Conservation (phyloP, 352 stramenopile genomes). For the Globisporangium nodosum region DNA sequence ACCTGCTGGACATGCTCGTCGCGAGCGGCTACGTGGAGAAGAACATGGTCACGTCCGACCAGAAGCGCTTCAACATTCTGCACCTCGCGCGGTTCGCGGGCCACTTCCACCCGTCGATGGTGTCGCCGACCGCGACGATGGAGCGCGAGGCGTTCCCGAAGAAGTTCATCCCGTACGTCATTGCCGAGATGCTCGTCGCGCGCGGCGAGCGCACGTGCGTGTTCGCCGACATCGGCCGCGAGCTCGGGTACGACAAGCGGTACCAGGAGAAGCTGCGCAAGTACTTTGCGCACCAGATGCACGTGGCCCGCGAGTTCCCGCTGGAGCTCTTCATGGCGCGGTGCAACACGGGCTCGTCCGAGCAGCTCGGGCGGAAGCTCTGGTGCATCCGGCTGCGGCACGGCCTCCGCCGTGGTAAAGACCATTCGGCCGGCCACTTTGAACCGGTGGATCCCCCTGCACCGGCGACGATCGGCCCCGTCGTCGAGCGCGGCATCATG, state of each 20-base stretch:
- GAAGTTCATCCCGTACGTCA: slow-evolving; percentile 45
- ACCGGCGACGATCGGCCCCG: slow-evolving; percentile 18
- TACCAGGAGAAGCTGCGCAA: slow-evolving; percentile 79
- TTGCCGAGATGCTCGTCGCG: slow-evolving; percentile 56
- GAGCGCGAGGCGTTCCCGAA: slow-evolving; percentile 58
- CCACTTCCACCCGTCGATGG: slow-evolving; percentile 66
- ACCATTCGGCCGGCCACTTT: slow-evolving; percentile 18
- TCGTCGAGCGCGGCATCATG: slow-evolving; percentile 74
- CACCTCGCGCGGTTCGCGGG: slow-evolving; percentile 60
- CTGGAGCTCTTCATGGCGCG: slow-evolving; percentile 78
- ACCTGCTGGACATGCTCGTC: slow-evolving; percentile 78
- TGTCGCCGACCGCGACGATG: slow-evolving; percentile 45
- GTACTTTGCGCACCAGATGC: slow-evolving; percentile 77
- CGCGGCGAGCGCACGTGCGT: slow-evolving; percentile 68
- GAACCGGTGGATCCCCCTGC: slow-evolving; percentile 10
- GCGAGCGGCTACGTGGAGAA: slow-evolving; percentile 55
- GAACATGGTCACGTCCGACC: slow-evolving; percentile 67
- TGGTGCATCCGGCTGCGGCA: slow-evolving; percentile 67
- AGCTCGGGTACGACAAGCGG: slow-evolving; percentile 69
- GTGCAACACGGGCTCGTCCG: slow-evolving; percentile 49
- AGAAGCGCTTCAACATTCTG: slow-evolving; percentile 76
- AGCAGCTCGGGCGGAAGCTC: slow-evolving; percentile 64
- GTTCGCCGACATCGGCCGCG: slow-evolving; percentile 81
- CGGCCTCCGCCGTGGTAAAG: neutral
- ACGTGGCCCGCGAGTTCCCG: slow-evolving; percentile 45